Evolutionary conservation across 2,329 filamentous ascomycete genomes (phyloP), one percentile per base, ranked within the genome.

Genomic region (Scedosporium dehoogii): DNA sequence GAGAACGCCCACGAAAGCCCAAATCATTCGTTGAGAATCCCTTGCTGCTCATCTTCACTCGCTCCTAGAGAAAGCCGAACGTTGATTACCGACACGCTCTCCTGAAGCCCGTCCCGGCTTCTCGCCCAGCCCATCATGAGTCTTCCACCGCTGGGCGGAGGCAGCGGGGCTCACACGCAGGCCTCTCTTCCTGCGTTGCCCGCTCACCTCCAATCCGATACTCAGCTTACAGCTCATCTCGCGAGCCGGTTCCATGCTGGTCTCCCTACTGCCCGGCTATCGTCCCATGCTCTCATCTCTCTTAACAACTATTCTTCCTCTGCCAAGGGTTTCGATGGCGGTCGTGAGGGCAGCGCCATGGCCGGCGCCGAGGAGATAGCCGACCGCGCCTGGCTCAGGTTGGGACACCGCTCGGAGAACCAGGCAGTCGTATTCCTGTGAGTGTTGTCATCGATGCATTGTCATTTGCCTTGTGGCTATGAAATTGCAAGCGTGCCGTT

Each of bases 241-340:
- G 91, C 90, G 68, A 91, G 85, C 73, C 91, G 93, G 61, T 99
- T 96, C 75, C 94, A 99, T 77, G 89, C 96, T 61, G 89, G 90
- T 61, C 79, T 94, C 64, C 92, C 94, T 9, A 96, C 92, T 0
- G 91, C 94, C 61, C 85, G 86, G 58, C 85, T 99, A 18, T 97
- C 92, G 0, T 96, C 92, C 0, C 92, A 97, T 72, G 94, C 89
- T 58, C 82, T 97, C 68, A 88, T 99, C 71, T 89, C 90, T 60
- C 80, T 99, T 66, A 99, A 99, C 78, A 99, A 92, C 21, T 97
- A 96, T 74, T 93, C 91, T 10, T 90, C 91, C 10, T 93, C 93
- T 0, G 83, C 88, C 62, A 92, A 92, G 71, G 93, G 92, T 23
- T 85, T 89, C 3, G 91, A 97, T 89, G 93, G 93, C 67, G 87